These are phyloP conservation scores for Coffea canephora DNA, from an alignment of 257 asterid genomes.

Conservation along the genomic window DNA sequence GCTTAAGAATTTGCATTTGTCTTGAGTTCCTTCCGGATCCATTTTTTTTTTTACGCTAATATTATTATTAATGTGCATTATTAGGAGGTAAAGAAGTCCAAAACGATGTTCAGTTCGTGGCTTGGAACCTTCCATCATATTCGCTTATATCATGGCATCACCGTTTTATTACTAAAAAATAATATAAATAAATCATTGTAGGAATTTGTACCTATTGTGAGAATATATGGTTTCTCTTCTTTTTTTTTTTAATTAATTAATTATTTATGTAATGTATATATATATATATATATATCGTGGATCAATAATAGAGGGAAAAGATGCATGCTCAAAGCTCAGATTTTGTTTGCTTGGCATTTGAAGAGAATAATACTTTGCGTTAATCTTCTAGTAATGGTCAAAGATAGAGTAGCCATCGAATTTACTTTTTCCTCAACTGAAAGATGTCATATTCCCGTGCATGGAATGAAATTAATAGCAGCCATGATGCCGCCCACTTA, in stretches of 20 bases:
- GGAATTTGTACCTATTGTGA: not conserved
- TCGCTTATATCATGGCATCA: not conserved
- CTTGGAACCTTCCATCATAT: not conserved
- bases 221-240: slow-evolving; percentile 12
- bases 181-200: not conserved
- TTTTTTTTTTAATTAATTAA: too few relatives aligned
- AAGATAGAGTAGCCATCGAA: slow-evolving; percentile 10
- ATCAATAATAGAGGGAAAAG: not conserved
- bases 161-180: too few relatives aligned
- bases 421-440: slow-evolving; percentile 1
- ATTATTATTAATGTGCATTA: not conserved
- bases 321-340: not conserved
- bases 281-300: not conserved
- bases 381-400: not conserved
- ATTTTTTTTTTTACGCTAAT: not conserved
- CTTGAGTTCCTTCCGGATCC: not conserved
- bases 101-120: not conserved
- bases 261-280: too few relatives aligned
- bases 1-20: not conserved
- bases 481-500: not conserved
- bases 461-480: slow-evolving; percentile 1
- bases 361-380: too few relatives aligned
- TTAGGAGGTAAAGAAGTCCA: not conserved
- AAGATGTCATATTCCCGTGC: slow-evolving; percentile 11
- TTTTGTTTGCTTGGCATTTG: slow-evolving; percentile 3